phyloP scores from a whole-genome alignment of 768 basidiomycete species.

The Agrocybe chaxingu region DNA sequence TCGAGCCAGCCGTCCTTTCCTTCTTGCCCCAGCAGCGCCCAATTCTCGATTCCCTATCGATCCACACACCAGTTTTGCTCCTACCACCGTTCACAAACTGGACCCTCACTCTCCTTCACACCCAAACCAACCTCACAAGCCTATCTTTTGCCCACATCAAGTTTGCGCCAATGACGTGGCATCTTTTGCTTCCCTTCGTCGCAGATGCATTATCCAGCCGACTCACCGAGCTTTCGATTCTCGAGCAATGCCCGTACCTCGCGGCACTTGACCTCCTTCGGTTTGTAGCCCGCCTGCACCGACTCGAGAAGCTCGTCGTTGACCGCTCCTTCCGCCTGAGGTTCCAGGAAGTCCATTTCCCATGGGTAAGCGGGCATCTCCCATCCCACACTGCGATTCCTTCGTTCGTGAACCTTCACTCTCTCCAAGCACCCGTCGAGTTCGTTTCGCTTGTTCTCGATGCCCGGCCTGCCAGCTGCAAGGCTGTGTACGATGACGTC shows the following conservation, averaged over 20 bases:
- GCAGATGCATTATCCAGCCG: conserved; percentile 11
- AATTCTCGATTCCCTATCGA: conserved; percentile 1
- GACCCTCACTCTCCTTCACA: conserved; percentile 16
- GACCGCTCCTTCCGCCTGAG: conserved; percentile 15
- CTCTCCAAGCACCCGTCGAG: conserved; percentile 13
- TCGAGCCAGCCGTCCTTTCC: too few species aligned
- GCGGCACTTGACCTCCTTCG: conserved; percentile 12
- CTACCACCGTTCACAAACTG: conserved; percentile 19
- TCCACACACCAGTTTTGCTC: conserved; percentile 17
- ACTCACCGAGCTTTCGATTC: conserved; percentile 14
- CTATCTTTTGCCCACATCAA: conserved; percentile 19
- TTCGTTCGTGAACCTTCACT: conserved; percentile 6
- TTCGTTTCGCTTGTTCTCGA: conserved; percentile 12
- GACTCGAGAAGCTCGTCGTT: conserved; percentile 12
- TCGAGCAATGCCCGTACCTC: conserved; percentile 14
- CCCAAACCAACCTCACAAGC: conserved; percentile 11
- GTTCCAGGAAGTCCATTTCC: conserved; percentile 1
- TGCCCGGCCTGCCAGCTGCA: neutral
- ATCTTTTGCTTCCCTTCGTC: conserved; percentile 14
- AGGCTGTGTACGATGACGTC: neutral
- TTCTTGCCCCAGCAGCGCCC: too few species aligned
- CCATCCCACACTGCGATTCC: neutral
- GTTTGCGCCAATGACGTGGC: conserved; percentile 14
- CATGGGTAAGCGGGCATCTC: neutral
- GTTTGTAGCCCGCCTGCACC: conserved; percentile 11